Conservation (phyloP, 768 basidiomycete genomes). For the Hericium erinaceus region DNA sequence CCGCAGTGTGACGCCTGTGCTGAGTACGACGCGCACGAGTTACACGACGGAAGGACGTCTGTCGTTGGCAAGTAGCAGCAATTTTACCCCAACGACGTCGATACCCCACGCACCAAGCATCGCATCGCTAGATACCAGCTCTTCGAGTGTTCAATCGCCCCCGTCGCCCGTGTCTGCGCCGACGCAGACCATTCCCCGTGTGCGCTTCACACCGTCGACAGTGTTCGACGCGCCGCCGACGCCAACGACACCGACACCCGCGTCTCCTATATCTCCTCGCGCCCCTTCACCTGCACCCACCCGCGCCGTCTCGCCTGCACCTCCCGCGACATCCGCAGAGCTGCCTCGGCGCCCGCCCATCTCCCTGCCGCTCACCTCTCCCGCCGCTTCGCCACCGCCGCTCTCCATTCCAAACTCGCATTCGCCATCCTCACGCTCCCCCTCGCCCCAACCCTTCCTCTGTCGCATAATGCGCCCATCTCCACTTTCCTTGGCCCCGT, state of each 20-base stretch:
- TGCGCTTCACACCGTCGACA: slow-evolving; percentile 11
- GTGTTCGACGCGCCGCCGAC: slow-evolving; percentile 1
- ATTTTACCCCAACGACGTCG: neutral
- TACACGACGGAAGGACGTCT: neutral
- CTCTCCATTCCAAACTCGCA: neutral
- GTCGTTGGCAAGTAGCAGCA: neutral
- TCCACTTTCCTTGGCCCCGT: neutral
- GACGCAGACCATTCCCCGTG: neutral
- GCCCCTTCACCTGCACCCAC: neutral
- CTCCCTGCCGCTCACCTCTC: neutral
- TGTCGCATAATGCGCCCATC: neutral
- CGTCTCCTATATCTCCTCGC: neutral
- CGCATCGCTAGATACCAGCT: neutral
- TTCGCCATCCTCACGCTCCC: neutral
- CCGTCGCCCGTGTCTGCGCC: neutral
- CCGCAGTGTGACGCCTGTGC: neutral
- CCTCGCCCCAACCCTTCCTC: slow-evolving; percentile 1
- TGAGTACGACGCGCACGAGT: neutral
- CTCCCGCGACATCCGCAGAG: neutral
- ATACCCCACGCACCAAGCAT: neutral
- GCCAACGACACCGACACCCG: neutral
- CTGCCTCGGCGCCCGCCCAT: neutral
- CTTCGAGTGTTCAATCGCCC: neutral
- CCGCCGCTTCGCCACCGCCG: neutral
- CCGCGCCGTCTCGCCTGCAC: neutral